phyloP scores from a whole-genome alignment of 2,329 filamentous ascomycete species.

The Sporothrix pallida region DNA sequence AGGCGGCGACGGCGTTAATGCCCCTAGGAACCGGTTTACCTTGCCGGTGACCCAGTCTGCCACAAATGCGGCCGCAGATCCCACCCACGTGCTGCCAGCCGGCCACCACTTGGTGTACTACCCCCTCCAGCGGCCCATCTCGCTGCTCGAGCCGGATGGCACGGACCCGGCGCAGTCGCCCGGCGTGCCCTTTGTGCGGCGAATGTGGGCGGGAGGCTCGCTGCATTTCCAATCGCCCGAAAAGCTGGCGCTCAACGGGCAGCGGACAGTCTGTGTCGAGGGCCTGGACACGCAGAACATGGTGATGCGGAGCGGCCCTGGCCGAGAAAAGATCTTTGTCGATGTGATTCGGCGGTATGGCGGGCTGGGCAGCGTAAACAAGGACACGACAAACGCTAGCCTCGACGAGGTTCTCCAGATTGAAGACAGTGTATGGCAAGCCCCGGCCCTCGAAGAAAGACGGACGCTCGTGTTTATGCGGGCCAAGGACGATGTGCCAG shows the following conservation, averaged over 20 bases:
- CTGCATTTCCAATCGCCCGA: constrained; percentile 48
- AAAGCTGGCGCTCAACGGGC: constrained; percentile 49
- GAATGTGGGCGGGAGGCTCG: constrained; percentile 88
- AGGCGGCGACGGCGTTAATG: neutral
- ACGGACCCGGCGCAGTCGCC: constrained; percentile 82
- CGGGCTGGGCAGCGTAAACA: neutral
- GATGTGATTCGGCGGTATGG: constrained; percentile 51
- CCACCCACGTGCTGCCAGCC: constrained; percentile 54
- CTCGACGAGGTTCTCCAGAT: constrained; percentile 25
- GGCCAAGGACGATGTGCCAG: constrained; percentile 37
- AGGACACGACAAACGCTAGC: constrained; percentile 19
- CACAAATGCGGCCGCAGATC: neutral
- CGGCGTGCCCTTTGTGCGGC: constrained; percentile 70
- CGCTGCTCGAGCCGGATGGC: constrained; percentile 75
- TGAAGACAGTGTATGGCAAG: constrained; percentile 33
- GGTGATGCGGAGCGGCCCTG: constrained; percentile 34
- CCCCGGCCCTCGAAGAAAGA: constrained; percentile 52
- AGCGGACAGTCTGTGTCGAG: constrained; percentile 53
- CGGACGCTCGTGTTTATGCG: constrained; percentile 61
- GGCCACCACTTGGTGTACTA: constrained; percentile 90
- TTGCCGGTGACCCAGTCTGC: neutral
- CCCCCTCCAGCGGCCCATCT: constrained; percentile 68
- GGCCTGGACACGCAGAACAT: constrained; percentile 41
- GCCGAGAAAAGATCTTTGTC: constrained; percentile 57
- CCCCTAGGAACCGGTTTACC: neutral